Evolutionary conservation across 225 moss, liverwort and hornwort species (phyloP).

Genomic region (Neckera pumila): DNA sequence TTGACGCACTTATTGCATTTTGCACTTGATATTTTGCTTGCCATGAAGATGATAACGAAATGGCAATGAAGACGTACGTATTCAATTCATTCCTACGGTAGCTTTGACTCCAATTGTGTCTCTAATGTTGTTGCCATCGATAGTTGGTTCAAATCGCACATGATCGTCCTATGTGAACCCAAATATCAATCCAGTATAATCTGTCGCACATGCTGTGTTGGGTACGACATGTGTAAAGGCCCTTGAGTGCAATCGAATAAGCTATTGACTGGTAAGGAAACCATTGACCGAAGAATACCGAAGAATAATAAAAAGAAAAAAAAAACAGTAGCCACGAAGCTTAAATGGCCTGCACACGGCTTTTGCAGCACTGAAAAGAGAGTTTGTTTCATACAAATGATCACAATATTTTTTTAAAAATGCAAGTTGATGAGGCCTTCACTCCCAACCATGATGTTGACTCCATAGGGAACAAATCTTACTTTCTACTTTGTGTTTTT

Average conservation of each 20-base stretch:
- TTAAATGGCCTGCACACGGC: too few species aligned
- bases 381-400: background rate
- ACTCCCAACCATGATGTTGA: background rate
- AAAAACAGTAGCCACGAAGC: background rate
- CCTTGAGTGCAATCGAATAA: background rate
- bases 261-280: background rate
- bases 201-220: too few species aligned
- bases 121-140: background rate
- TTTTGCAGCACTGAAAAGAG: background rate
- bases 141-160: background rate
- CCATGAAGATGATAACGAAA: background rate
- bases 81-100: too few species aligned
- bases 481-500: background rate
- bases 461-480: background rate
- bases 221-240: background rate
- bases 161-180: background rate
- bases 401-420: background rate
- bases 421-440: background rate
- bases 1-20: background rate
- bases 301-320: background rate
- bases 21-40: too few species aligned
- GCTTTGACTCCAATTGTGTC: background rate
- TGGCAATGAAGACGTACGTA: background rate
- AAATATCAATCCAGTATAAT: background rate
- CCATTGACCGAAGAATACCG: background rate